Conservation (phyloP, 768 basidiomycete genomes). For the Brasilioporus rufonigricans region DNA sequence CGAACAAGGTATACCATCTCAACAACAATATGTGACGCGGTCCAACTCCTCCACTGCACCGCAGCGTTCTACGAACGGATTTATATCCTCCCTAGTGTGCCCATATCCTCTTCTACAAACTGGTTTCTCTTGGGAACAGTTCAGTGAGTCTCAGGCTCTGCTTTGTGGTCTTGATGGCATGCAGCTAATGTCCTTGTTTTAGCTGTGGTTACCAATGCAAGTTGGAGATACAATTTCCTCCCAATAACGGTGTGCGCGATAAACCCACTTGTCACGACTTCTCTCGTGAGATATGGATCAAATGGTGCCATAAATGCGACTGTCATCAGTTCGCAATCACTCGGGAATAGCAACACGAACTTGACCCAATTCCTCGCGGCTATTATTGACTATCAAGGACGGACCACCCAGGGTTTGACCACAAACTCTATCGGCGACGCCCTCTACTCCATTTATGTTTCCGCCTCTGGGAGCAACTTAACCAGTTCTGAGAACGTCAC, state of each 20-base stretch:
- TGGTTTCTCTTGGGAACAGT: background rate
- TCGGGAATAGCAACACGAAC: slow-evolving; percentile 1
- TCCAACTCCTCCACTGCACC: slow-evolving; percentile 1
- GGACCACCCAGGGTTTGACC: slow-evolving; percentile 11
- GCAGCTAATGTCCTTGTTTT: background rate
- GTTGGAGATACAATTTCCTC: slow-evolving; percentile 16
- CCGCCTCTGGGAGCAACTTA: background rate
- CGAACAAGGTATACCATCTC: background rate
- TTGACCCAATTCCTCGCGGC: slow-evolving; percentile 14
- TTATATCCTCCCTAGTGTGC: slow-evolving; percentile 2
- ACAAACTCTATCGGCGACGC: slow-evolving; percentile 20
- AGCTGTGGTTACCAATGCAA: slow-evolving; percentile 2
- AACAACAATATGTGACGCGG: slow-evolving; percentile 1
- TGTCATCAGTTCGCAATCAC: background rate
- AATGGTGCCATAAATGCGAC: background rate
- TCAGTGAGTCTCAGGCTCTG: background rate
- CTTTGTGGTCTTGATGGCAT: background rate
- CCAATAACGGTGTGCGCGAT: slow-evolving; percentile 7
- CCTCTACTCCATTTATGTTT: slow-evolving; percentile 11
- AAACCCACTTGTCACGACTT: slow-evolving; percentile 7
- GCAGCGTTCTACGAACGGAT: background rate
- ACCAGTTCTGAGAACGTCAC: background rate
- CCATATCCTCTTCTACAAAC: slow-evolving; percentile 4
- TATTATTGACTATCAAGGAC: slow-evolving; percentile 2
- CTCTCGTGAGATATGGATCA: slow-evolving; percentile 13